Evolutionary conservation across 2,329 filamentous ascomycete genomes (phyloP), one percentile per base, ranked within the genome.

Genomic region (Tolypocladium ophioglossoides): DNA sequence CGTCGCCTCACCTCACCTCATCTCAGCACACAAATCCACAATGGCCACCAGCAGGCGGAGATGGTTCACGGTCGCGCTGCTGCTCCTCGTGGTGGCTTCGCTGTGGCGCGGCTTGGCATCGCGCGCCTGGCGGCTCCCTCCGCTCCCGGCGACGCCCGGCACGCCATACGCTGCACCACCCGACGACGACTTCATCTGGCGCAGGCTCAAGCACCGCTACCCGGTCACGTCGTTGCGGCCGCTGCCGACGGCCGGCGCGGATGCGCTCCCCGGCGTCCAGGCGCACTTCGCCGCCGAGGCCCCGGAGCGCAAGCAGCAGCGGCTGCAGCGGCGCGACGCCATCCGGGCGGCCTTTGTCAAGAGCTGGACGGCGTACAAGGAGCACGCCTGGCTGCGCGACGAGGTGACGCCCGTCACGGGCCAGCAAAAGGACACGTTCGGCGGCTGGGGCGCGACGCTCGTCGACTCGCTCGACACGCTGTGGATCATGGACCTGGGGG

Each of bases 381-480:
- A 71, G 47, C 63, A 74, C 52, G 79, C 79, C 1, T 82, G 78
- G 78, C 63, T 75, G 49, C 67, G 72, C 18, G 78, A 82, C 57
- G 78, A 82, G 64, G 63, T 82, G 10, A 63, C 66, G 30, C 78
- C 78, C 12, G 67, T 81, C 3, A 71, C 70, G 20, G 77, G 76
- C 41, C 62, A 63, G n/a, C 70, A 63, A 20, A 76, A 72, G 55
- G 73, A 78, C 54, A 66, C 68, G 0, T 80, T 80, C 59, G 77
- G 78, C 11, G 75, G 76, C 27, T 82, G 79, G 74, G 80, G 73
- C 0, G 82, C 80, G 3, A 83, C 81, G 0, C 64, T 85, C 51
- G 75, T 85, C 27, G 83, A 86, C 61, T 69, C 75, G 0, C 71
- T 85, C 51, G 82, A 85, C 56, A 83, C 81, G 0, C 73, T 85